These are phyloP conservation scores for Mortierella sp. DNA, from an alignment of 371 early-diverging fungal genomes.

Conservation along the genomic window DNA sequence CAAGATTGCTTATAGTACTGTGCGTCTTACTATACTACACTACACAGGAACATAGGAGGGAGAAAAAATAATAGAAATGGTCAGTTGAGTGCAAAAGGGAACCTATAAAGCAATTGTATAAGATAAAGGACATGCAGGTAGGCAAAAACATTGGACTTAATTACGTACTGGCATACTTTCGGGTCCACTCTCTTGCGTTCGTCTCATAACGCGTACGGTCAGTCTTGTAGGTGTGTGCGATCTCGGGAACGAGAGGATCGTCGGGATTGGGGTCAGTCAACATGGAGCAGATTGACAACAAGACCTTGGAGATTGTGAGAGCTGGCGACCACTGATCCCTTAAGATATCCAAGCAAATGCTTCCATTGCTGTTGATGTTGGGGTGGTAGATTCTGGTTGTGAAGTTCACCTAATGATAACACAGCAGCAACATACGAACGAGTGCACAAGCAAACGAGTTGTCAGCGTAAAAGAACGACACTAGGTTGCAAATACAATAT, in stretches of 20 bases:
- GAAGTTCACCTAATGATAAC: constrained; percentile 82
- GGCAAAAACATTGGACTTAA: neutral
- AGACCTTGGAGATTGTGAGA: constrained; percentile 97
- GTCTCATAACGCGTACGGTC: constrained; percentile 90
- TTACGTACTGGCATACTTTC: constrained; percentile 80
- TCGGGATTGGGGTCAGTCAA: constrained; percentile 98
- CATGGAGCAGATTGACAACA: constrained; percentile 97
- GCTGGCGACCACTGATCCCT: constrained; percentile 99
- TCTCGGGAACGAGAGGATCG: constrained; percentile 91
- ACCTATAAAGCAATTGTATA: no score
- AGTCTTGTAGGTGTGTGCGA: constrained; percentile 97
- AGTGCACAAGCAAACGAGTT: constrained; percentile 2
- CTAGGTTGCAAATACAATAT: neutral
- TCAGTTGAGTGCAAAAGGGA: no score
- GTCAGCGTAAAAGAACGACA: constrained; percentile 8
- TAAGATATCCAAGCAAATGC: constrained; percentile 98
- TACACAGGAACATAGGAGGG: no score
- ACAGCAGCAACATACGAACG: neutral
- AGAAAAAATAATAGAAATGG: no score
- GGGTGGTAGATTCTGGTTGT: constrained; percentile 99
- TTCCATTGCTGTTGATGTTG: constrained; percentile 99
- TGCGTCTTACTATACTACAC: no score
- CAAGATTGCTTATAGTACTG: neutral
- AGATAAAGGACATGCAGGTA: no score
- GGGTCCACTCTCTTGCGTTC: constrained; percentile 94